A percentile compares a stretch with the other conserved stretches of the same genome.
These are phyloP conservation scores for Skeletonema potamos DNA, from an alignment of 108 stramenopile species.

Conservation along the genomic window DNA sequence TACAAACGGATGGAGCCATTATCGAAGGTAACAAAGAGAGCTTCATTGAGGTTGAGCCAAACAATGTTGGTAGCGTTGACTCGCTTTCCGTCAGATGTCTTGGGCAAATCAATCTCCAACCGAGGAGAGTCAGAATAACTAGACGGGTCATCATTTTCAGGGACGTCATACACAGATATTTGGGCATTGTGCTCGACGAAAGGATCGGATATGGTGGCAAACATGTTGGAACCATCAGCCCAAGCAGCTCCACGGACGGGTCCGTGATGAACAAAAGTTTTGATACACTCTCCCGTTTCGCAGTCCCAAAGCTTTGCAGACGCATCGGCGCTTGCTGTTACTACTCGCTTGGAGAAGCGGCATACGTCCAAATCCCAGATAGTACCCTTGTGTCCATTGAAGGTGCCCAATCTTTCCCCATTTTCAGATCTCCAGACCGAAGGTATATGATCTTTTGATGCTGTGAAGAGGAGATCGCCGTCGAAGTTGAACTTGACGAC, in stretches of 20 bases:
- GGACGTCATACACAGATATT: constrained; percentile 89
- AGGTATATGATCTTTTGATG: constrained; percentile 90
- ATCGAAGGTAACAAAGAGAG: constrained; percentile 90
- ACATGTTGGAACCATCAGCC: constrained; percentile 91
- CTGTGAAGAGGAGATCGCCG: constrained; percentile 97
- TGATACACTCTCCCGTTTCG: constrained; percentile 88
- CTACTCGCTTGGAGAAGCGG: constrained; percentile 72
- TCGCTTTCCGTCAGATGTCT: constrained; percentile 59
- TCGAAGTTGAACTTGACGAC: constrained; percentile 95
- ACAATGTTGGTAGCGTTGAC: constrained; percentile 89
- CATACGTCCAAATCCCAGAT: constrained; percentile 96
- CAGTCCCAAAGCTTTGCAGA: constrained; percentile 88
- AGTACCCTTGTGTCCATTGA: constrained; percentile 95
- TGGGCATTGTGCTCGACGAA: constrained; percentile 93
- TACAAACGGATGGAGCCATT: constrained; percentile 91
- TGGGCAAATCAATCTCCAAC: constrained; percentile 86
- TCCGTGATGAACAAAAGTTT: constrained; percentile 86
- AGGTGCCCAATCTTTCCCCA: constrained; percentile 97
- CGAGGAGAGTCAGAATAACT: constrained; percentile 53
- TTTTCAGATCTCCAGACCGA: constrained; percentile 93
- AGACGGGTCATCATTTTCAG: constrained; percentile 60
- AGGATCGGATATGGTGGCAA: constrained; percentile 96
- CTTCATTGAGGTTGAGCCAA: constrained; percentile 91
- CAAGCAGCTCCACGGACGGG: constrained; percentile 90
- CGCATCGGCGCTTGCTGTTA: constrained; percentile 89